A percentile compares a stretch with the other conserved stretches of the same genome.
Evolutionary conservation across 106 monocot genomes (phyloP).

Genomic region (Posidonia australis): DNA sequence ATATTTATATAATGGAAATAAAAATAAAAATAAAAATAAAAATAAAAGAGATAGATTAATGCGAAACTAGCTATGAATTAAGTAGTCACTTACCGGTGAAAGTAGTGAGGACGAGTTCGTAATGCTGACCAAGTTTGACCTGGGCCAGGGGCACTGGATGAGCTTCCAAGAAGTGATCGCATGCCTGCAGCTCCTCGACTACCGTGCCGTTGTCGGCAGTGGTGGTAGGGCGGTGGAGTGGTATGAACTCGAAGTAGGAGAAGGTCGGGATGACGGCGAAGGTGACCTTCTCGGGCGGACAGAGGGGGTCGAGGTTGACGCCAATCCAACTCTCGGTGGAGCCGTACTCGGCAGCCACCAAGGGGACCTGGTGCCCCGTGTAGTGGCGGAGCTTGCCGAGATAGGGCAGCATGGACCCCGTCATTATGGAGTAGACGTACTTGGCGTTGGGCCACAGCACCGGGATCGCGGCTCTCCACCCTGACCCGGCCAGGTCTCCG

Average conservation of each 20-base stretch:
- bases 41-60: no score
- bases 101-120: constrained; percentile 61
- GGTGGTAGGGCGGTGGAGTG: constrained; percentile 10
- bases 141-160: constrained; percentile 27
- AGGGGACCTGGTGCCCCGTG: constrained; percentile 22
- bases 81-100: constrained; percentile 37
- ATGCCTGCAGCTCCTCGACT: neutral
- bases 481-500: constrained; percentile 8
- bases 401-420: constrained; percentile 54
- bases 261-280: constrained; percentile 45
- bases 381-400: constrained; percentile 47
- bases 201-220: neutral
- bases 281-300: constrained; percentile 29
- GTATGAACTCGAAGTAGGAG: constrained; percentile 55
- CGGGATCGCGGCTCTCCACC: constrained; percentile 30
- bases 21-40: no score
- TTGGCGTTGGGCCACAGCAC: constrained; percentile 58
- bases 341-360: constrained; percentile 51
- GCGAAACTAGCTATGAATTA: no score
- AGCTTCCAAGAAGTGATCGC: constrained; percentile 26
- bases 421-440: constrained; percentile 51
- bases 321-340: constrained; percentile 65
- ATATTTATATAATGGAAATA: no score
- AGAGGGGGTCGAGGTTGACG: constrained; percentile 32
- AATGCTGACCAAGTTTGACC: constrained; percentile 32